phyloP scores from a whole-genome alignment of 2,329 filamentous ascomycete genomes.

The Penicillium glabrum region DNA sequence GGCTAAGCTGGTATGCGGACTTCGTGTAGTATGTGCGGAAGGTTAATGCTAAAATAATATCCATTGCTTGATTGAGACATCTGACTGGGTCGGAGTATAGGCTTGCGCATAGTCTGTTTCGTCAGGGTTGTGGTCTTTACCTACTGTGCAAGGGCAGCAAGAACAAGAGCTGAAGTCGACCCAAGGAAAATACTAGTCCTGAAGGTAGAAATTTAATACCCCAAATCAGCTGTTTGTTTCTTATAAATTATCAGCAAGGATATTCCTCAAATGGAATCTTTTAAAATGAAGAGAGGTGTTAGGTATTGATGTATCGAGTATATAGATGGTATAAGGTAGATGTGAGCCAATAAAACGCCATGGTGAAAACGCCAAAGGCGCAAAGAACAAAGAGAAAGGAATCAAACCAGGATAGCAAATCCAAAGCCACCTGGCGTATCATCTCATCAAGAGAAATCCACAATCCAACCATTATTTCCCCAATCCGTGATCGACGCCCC shows the following conservation, averaged over 20 bases:
- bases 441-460: neutral
- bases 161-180: slow-evolving; percentile 32
- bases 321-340: slow-evolving; percentile 14
- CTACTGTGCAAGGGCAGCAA: slow-evolving; percentile 29
- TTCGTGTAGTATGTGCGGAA: too few relatives aligned
- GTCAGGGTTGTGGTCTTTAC: too few relatives aligned
- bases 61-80: too few relatives aligned
- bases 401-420: neutral
- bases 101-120: too few relatives aligned
- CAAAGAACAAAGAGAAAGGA: neutral
- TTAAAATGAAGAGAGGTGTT: neutral
- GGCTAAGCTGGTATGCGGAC: too few relatives aligned
- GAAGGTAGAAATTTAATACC: neutral
- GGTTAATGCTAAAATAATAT: too few relatives aligned
- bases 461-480: neutral
- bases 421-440: neutral
- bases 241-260: neutral
- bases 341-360: slow-evolving; percentile 5
- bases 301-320: slow-evolving; percentile 2
- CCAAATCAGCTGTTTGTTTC: neutral
- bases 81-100: too few relatives aligned
- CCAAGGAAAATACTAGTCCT: too few relatives aligned
- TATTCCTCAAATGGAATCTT: neutral
- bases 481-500: slow-evolving; percentile 4
- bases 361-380: slow-evolving; percentile 5